Conservation (phyloP, 176 grass and related monocot species). For the Oryza longistaminata region DNA sequence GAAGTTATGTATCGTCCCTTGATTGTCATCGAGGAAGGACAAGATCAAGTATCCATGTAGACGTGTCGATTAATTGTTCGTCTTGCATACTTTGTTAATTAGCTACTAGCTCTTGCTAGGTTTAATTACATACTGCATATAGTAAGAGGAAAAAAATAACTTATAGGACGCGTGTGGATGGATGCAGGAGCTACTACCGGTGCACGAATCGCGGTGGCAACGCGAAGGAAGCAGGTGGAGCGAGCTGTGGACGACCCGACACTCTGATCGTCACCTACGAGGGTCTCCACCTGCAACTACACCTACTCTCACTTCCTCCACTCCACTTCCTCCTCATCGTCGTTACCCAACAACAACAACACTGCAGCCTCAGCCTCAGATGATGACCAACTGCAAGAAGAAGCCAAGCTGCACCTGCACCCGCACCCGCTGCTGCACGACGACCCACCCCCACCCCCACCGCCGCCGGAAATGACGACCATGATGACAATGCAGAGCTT, state of each 20-base stretch:
- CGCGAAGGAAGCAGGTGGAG: constrained; percentile 95
- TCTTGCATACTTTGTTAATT: too few species aligned
- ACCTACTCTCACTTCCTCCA: constrained; percentile 71
- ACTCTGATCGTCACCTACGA: constrained; percentile 77
- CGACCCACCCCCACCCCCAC: too few species aligned
- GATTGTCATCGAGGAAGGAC: not conserved
- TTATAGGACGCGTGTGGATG: too few species aligned
- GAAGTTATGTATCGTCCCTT: not conserved
- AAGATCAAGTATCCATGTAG: not conserved
- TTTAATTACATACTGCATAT: too few species aligned
- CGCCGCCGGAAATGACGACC: not conserved
- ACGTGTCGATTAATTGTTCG: not conserved
- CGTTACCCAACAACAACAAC: not conserved
- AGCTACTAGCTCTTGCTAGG: too few species aligned
- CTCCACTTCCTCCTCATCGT: not conserved
- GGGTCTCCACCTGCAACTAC: constrained; percentile 94
- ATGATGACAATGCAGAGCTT: not conserved
- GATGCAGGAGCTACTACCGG: constrained; percentile 86
- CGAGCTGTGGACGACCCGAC: constrained; percentile 63
- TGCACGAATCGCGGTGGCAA: constrained; percentile 98
- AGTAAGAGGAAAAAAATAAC: too few species aligned
- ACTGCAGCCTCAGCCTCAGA: not conserved
- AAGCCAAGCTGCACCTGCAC: constrained; percentile 48
- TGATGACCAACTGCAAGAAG: constrained; percentile 24
- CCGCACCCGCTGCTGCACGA: not conserved